Conservation (phyloP, 2,329 filamentous ascomycete genomes). For the Conoideocrella luteorostrata region DNA sequence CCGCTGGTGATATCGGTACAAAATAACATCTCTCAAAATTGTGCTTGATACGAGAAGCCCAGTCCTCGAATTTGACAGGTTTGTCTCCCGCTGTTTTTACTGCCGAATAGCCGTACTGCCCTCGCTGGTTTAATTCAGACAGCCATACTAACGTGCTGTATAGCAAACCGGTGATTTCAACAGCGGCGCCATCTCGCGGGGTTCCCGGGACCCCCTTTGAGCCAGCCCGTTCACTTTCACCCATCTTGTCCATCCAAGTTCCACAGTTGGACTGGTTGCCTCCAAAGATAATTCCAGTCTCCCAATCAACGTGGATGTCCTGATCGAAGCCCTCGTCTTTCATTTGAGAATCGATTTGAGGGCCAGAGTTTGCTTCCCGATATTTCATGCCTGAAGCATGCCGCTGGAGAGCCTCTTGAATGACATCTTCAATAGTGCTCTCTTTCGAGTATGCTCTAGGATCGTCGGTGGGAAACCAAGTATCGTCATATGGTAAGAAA, state of each 20-base stretch:
- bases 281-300: constrained; percentile 78
- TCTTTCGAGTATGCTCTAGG: constrained; percentile 75
- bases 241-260: constrained; percentile 99
- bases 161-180: constrained; percentile 89
- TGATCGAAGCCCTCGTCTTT: constrained; percentile 86
- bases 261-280: constrained; percentile 94
- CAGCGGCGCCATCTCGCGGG: constrained; percentile 89
- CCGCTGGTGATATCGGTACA: constrained; percentile 60
- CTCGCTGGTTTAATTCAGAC: constrained; percentile 56
- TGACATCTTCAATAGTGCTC: constrained; percentile 79
- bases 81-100: constrained; percentile 60
- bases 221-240: constrained; percentile 84
- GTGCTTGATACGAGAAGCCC: constrained; percentile 71
- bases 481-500: constrained; percentile 93
- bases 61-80: constrained; percentile 64
- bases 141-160: constrained; percentile 89
- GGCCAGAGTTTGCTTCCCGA: constrained; percentile 88
- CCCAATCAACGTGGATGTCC: constrained; percentile 89
- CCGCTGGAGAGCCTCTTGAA: constrained; percentile 88
- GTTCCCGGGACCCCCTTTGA: constrained; percentile 93
- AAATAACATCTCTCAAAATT: constrained; percentile 95
- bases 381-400: constrained; percentile 89
- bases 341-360: constrained; percentile 88
- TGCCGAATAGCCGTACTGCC: constrained; percentile 65
- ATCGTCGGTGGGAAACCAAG: constrained; percentile 82